Evolutionary conservation across 768 basidiomycete genomes (phyloP), one percentile per base, ranked within the genome.

Genomic region (Russula earlei): DNA sequence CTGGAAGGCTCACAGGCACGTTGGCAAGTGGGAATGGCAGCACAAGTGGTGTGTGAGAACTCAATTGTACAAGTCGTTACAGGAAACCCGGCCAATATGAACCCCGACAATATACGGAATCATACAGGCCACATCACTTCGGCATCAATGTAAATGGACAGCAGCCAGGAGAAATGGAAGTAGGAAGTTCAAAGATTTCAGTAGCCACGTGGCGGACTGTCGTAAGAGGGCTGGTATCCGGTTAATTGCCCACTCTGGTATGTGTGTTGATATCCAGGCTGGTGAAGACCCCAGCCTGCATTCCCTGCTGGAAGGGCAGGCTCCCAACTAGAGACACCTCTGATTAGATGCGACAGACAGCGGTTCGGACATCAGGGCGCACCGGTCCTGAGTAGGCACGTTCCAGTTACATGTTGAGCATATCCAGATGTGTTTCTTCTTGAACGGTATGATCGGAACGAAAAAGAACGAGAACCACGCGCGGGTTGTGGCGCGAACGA

Each of bases 401-500:
- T 72, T 75, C 76, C 85, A 84, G 54, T 83, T 80, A 65, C 87
- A 90, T 56, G 83, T 85, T 22, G 73, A 74, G 68, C 87, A 90
- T 55, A 83, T 65, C 83, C 86, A 87, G 49, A 89, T 69, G 52
- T 77, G 78, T 52, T 77, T 77, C 46, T 77, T 77, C 22, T 68
- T 76, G 63, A 87, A 70, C 1, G 87, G 87, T 41, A 89, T 68
- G 54, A 90, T 69, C 22, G 84, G 87, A 14, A 90, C 74, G 67
- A 80, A 85, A 71, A 83, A 88, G 43, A 90, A 66, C 68, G 87
- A 84, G 65, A 90, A 84, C 87, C 85, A 88, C 36, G 70, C 78
- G 52, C 81, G 80, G 33, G 76, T 75, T 67, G 84, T 86, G 29
- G 83, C 83, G 29, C 77, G 71, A 47, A 81, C 69, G 53, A 85